Evolutionary conservation across 768 basidiomycete genomes (phyloP), one percentile per base, ranked within the genome.

Genomic region (Suillus cothurnatus): DNA sequence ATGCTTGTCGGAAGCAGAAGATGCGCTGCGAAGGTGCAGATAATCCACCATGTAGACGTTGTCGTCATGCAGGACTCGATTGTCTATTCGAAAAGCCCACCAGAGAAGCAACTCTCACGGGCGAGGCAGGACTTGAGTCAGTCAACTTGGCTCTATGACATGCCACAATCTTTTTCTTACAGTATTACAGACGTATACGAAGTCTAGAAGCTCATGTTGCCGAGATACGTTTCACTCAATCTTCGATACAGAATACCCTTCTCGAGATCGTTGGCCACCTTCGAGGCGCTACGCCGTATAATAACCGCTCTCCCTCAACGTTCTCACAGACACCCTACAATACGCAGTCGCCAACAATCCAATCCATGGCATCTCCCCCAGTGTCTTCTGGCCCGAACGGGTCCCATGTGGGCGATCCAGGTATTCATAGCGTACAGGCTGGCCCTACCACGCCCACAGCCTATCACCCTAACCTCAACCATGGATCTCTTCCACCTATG

Each of bases 1-100:
- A 96, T 88, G 93, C 94, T 21, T 97, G 95, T 77, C 84, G 95
- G 70, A 93, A 94, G 73, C 95, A 96, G 82, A 97, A 97, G 81
- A 97, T 97, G 96, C 85, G 95, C 70, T 98, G 95, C 74, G 94
- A 96, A 76, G 95, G 94, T 2, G 96, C 95, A 19, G 96, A 97
- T 75, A 95, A 93, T 71, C 95, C 96, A 31, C 96, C 96, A n/a
- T 98, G 96, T 78, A 89, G 92, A 71, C 88, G 96, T 52, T 98
- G 96, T 79, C 85, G 93, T 38, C 91, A 94, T 71, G 90, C 92
- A 23, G 92, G 93, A 3, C 82, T 97, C 15, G 93, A 95, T 49
- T 98, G 96, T 79, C 83, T 97, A 39, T 97, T 98, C 74, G 96
- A 98, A 77, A 97, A 97, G 71, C 96, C 96, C 3, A 89, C 88